Conservation (phyloP, 2,329 filamentous ascomycete species). For the Didymellaceae sp. region DNA sequence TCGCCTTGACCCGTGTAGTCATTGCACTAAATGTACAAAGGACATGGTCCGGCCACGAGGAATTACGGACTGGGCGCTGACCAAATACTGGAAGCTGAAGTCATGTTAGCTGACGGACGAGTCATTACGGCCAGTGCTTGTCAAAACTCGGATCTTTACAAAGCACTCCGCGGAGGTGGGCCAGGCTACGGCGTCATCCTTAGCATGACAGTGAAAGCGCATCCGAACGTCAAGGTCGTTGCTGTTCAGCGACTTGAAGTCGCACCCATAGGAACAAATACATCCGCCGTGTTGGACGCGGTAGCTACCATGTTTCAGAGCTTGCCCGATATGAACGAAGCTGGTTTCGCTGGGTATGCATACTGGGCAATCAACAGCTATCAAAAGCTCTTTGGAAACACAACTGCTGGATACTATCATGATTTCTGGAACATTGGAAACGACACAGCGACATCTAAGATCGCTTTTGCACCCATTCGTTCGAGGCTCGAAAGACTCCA, state of each 20-base stretch:
- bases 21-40: slow-evolving; percentile 11
- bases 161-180: slow-evolving; percentile 51
- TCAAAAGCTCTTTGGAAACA: not conserved
- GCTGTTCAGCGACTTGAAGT: slow-evolving; percentile 1
- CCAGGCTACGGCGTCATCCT: slow-evolving; percentile 50
- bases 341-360: slow-evolving; percentile 1
- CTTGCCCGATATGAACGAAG: slow-evolving; percentile 2
- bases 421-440: slow-evolving; percentile 5
- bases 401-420: slow-evolving; percentile 2
- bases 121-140: slow-evolving; percentile 27
- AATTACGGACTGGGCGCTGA: slow-evolving; percentile 49
- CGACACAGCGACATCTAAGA: not conserved
- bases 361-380: slow-evolving; percentile 6
- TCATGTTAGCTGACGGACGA: slow-evolving; percentile 38
- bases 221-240: not conserved
- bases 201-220: slow-evolving; percentile 24
- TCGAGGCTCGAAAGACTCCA: not conserved
- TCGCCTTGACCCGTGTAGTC: not conserved
- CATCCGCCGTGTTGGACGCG: not conserved
- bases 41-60: slow-evolving; percentile 46
- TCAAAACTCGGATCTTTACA: slow-evolving; percentile 46
- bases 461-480: not conserved
- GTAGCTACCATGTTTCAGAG: slow-evolving; percentile 2
- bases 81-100: slow-evolving; percentile 42
- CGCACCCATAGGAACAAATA: not conserved